Evolutionary conservation across 2,329 filamentous ascomycete genomes (phyloP).

Genomic region (Sarocladiaceae sp.): DNA sequence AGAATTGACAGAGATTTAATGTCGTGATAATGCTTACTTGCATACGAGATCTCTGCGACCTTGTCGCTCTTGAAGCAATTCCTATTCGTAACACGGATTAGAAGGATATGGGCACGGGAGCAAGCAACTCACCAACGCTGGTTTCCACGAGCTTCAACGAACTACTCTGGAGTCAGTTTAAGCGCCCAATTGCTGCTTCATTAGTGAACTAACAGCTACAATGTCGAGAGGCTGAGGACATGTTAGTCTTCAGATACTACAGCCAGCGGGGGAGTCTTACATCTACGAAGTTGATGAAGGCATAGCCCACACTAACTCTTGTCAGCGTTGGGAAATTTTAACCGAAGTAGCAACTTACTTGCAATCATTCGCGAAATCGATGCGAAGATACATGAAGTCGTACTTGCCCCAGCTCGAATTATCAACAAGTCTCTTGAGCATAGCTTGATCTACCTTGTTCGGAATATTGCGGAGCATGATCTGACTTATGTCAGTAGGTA

Average conservation of each 20-base stretch:
- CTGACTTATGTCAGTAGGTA: conserved; percentile 33
- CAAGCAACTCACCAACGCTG: conserved; percentile 57
- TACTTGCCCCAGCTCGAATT: conserved; percentile 76
- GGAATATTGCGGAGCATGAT: conserved; percentile 96
- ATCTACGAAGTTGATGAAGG: conserved; percentile 91
- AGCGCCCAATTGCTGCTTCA: not conserved
- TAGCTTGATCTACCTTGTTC: conserved; percentile 76
- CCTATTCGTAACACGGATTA: conserved; percentile 38
- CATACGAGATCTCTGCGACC: conserved; percentile 86
- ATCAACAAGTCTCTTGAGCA: conserved; percentile 77
- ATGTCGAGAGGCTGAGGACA: conserved; percentile 65
- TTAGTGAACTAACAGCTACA: conserved; percentile 50
- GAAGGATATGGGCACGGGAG: too few species aligned
- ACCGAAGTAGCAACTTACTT: conserved; percentile 52
- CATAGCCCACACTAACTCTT: conserved; percentile 76
- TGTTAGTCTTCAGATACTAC: conserved; percentile 28
- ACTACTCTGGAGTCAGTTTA: conserved; percentile 42
- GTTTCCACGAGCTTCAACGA: conserved; percentile 66
- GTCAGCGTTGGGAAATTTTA: not conserved
- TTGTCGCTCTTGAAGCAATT: conserved; percentile 81
- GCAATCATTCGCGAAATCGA: conserved; percentile 81
- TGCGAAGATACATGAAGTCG: conserved; percentile 93
- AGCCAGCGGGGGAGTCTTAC: conserved; percentile 41
- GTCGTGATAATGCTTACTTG: conserved; percentile 66
- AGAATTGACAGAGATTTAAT: too few species aligned